Percentiles rank a stretch among this genome's conserved stretches.
Evolutionary conservation across 2,329 filamentous ascomycete species (phyloP).

Genomic region (Lizonia empirigonia): DNA sequence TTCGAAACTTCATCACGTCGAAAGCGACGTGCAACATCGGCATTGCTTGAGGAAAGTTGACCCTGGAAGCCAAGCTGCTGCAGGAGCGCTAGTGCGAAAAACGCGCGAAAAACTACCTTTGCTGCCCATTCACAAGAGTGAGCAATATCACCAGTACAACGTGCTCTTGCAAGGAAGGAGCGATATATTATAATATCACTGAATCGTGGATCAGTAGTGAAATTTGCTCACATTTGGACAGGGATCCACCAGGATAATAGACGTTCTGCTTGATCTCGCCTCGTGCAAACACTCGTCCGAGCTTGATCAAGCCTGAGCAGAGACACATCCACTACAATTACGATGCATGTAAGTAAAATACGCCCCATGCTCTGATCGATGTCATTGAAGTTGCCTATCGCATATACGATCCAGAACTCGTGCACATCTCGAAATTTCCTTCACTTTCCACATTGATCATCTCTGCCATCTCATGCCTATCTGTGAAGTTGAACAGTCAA

Average conservation of each 20-base stretch:
- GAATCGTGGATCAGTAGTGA: background rate
- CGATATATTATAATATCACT: background rate
- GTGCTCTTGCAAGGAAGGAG: background rate
- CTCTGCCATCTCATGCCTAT: background rate
- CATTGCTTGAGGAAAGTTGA: conserved; percentile 6
- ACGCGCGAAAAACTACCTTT: conserved; percentile 32
- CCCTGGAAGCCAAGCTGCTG: conserved; percentile 5
- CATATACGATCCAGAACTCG: too few species aligned
- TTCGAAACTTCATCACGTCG: background rate
- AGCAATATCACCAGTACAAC: background rate
- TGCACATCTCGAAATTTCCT: background rate
- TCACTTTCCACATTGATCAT: background rate
- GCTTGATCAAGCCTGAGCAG: background rate
- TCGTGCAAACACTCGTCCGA: background rate
- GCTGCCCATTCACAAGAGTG: conserved; percentile 5
- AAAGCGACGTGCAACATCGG: background rate
- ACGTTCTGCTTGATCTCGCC: background rate
- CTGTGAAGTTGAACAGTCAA: too few species aligned
- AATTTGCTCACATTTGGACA: background rate
- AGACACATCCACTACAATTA: background rate
- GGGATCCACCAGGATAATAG: background rate
- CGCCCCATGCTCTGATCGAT: background rate
- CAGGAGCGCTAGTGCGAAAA: conserved; percentile 34
- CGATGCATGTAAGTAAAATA: conserved; percentile 21
- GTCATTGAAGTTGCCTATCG: too few species aligned